These are phyloP conservation scores for Gaertneriomyces semiglobifer DNA, from an alignment of 192 early-diverging fungal genomes.

Conservation along the genomic window DNA sequence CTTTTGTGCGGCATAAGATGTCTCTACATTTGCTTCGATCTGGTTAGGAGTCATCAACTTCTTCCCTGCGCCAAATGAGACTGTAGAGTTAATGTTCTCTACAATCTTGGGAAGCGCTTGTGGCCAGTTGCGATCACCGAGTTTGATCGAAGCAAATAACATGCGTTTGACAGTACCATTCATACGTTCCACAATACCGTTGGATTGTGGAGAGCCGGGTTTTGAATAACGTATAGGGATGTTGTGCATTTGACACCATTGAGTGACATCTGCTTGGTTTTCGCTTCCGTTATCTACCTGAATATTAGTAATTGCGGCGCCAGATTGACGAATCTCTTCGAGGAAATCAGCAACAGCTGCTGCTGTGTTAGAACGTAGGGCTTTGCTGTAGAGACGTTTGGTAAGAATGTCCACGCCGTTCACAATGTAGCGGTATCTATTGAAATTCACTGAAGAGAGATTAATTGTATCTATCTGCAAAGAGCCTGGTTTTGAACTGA, in stretches of 20 bases:
- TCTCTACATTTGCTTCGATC: conserved; percentile 1
- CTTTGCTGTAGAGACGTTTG: not conserved
- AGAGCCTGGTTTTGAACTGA: too few relatives aligned
- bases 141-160: too few relatives aligned
- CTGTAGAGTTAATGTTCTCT: not conserved
- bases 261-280: not conserved
- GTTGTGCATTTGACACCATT: not conserved
- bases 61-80: conserved; percentile 4
- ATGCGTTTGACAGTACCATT: conserved; percentile 1
- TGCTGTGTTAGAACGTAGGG: too few relatives aligned
- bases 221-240: not conserved
- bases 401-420: not conserved
- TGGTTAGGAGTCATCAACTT: not conserved
- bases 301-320: not conserved
- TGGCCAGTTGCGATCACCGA: not conserved
- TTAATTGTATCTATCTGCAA: too few relatives aligned
- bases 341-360: not conserved
- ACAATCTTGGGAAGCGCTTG: not conserved
- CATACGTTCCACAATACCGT: not conserved
- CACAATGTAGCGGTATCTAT: not conserved
- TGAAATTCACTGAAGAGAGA: not conserved
- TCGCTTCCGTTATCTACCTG: not conserved
- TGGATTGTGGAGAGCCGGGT: not conserved
- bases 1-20: too few relatives aligned
- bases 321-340: too few relatives aligned